phyloP scores from a whole-genome alignment of 2,329 filamentous ascomycete species.

The Elsinoe australis region DNA sequence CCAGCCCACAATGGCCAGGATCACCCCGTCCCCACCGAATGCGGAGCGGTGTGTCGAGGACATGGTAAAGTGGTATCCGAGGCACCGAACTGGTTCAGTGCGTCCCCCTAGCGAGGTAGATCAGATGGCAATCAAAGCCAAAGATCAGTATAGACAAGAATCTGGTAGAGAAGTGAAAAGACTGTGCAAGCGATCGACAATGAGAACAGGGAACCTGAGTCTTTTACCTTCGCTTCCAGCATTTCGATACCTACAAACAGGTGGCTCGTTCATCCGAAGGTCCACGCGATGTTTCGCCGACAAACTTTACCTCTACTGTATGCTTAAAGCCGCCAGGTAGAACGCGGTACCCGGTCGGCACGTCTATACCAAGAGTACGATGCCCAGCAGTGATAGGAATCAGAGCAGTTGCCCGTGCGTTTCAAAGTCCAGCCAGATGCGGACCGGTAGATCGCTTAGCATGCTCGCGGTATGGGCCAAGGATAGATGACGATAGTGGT shows the following conservation, averaged over 20 bases:
- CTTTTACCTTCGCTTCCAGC: too few species aligned
- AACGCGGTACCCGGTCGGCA: too few species aligned
- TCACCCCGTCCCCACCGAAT: slow-evolving; percentile 2
- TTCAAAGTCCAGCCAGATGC: not conserved
- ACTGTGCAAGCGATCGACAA: too few species aligned
- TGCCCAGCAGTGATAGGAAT: not conserved
- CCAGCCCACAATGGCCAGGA: slow-evolving; percentile 7
- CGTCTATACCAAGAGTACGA: slow-evolving; percentile 6
- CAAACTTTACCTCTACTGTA: not conserved
- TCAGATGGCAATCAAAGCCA: too few species aligned
- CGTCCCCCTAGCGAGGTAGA: too few species aligned
- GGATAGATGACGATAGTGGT: not conserved
- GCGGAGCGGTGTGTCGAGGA: not conserved
- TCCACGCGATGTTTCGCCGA: not conserved
- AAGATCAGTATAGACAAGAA: too few species aligned
- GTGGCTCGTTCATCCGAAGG: not conserved
- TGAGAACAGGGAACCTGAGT: too few species aligned
- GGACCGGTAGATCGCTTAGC: slow-evolving; percentile 16
- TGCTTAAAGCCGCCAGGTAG: too few species aligned
- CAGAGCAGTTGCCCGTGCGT: not conserved
- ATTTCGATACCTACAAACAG: too few species aligned
- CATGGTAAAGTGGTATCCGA: not conserved
- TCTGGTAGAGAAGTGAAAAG: too few species aligned
- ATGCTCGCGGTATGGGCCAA: not conserved
- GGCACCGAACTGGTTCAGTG: too few species aligned